Conservation (phyloP, 2,329 filamentous ascomycete genomes). For the Ophiosphaerella herpotricha region DNA sequence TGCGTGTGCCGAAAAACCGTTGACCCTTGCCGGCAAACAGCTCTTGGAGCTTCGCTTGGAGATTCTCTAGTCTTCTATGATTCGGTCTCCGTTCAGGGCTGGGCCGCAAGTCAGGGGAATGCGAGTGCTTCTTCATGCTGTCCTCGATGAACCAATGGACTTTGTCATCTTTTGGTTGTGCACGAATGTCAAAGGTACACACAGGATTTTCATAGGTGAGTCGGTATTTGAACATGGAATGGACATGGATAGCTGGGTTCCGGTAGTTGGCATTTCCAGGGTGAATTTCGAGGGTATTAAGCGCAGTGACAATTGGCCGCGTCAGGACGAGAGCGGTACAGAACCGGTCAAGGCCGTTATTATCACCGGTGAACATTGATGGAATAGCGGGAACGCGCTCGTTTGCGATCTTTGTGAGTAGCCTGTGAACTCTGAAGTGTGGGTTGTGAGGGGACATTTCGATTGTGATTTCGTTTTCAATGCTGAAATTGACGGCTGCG, state of each 20-base stretch:
- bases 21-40: constrained; percentile 37
- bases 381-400: constrained; percentile 61
- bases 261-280: constrained; percentile 35
- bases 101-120: constrained; percentile 27
- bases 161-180: constrained; percentile 37
- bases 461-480: constrained; percentile 57
- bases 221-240: constrained; percentile 43
- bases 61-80: constrained; percentile 33
- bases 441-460: constrained; percentile 67
- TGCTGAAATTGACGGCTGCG: constrained; percentile 63
- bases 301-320: constrained; percentile 65
- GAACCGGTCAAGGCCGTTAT: constrained; percentile 57
- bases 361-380: constrained; percentile 57
- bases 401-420: constrained; percentile 64
- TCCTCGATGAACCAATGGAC: constrained; percentile 47
- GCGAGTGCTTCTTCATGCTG: constrained; percentile 25
- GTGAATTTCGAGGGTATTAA: constrained; percentile 63
- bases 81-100: constrained; percentile 27
- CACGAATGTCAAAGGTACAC: constrained; percentile 46
- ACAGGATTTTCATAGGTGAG: constrained; percentile 48
- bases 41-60: constrained; percentile 39
- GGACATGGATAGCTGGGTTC: constrained; percentile 42
- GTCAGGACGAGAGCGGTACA: constrained; percentile 63
- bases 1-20: constrained; percentile 46
- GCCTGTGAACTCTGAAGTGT: constrained; percentile 66